phyloP scores from a whole-genome alignment of 345 rosid species.

The Populus euphratica region DNA sequence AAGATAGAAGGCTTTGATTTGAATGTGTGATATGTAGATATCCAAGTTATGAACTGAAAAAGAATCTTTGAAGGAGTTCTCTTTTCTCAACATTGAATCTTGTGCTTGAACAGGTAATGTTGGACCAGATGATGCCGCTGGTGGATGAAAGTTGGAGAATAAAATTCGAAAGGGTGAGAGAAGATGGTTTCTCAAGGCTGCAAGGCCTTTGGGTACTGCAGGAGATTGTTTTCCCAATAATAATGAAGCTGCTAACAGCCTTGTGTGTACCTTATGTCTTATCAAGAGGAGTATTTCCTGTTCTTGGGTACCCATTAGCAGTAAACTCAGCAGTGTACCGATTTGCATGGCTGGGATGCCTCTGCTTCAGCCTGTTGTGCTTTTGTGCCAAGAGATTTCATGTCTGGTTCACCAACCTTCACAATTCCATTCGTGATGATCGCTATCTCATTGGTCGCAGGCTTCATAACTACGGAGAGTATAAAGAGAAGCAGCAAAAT shows the following conservation, averaged over 20 bases:
- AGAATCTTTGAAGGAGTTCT: neutral
- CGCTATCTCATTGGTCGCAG: constrained; percentile 89
- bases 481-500: constrained; percentile 27
- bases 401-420: constrained; percentile 96
- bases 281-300: constrained; percentile 90
- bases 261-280: constrained; percentile 86
- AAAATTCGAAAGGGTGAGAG: constrained; percentile 92
- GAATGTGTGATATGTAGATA: neutral
- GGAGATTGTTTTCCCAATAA: constrained; percentile 84
- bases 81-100: neutral
- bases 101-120: constrained; percentile 62
- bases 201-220: constrained; percentile 88
- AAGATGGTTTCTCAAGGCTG: constrained; percentile 89
- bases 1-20: neutral
- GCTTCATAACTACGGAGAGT: constrained; percentile 87
- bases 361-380: constrained; percentile 60
- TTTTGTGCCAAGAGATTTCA: constrained; percentile 86
- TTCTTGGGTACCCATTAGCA: constrained; percentile 82
- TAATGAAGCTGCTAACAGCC: constrained; percentile 95
- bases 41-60: neutral
- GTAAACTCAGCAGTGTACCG: constrained; percentile 95
- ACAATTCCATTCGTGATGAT: constrained; percentile 95
- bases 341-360: constrained; percentile 97
- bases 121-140: constrained; percentile 97
- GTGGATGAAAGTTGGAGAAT: constrained; percentile 88